phyloP scores from a whole-genome alignment of 352 stramenopile genomes.

The Pythium aphanidermatum region DNA sequence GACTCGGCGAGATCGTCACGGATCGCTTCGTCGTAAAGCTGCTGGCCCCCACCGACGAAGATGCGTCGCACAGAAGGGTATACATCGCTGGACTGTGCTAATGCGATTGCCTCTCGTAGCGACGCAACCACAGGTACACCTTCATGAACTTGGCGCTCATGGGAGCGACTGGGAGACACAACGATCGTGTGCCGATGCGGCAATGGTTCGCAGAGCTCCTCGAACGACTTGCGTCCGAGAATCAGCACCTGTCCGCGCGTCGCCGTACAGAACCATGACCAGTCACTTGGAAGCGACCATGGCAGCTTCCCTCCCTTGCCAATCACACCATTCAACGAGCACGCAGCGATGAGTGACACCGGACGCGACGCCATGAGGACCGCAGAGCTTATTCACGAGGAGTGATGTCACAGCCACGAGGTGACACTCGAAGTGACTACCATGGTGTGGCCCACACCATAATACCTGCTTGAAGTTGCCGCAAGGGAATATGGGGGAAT shows the following conservation, averaged over 20 bases:
- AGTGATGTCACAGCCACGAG: too few relatives aligned
- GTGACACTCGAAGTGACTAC: too few relatives aligned
- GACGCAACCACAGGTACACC: constrained; percentile 28
- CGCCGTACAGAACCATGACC: constrained; percentile 58
- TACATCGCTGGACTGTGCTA: constrained; percentile 23
- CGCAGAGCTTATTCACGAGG: too few relatives aligned
- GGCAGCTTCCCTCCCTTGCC: constrained; percentile 42
- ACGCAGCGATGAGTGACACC: constrained; percentile 62
- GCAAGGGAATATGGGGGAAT: too few relatives aligned
- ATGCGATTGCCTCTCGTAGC: constrained; percentile 35
- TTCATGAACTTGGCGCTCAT: constrained; percentile 1
- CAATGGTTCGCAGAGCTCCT: constrained; percentile 36
- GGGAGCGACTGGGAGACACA: constrained; percentile 23
- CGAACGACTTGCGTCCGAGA: constrained; percentile 36
- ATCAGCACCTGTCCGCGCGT: constrained; percentile 53
- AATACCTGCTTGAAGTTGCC: too few relatives aligned
- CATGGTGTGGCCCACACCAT: too few relatives aligned
- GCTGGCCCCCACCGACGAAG: constrained; percentile 60
- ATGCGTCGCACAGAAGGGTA: constrained; percentile 37
- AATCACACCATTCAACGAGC: constrained; percentile 65
- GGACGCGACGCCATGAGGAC: too few relatives aligned
- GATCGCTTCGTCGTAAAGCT: constrained; percentile 56
- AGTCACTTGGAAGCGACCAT: constrained; percentile 59
- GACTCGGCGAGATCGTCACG: constrained; percentile 31
- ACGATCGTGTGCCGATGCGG: constrained; percentile 51